A percentile compares a stretch with the other conserved stretches of the same genome.
Evolutionary conservation across 768 basidiomycete genomes (phyloP).

Genomic region (Lactarius trivialis): DNA sequence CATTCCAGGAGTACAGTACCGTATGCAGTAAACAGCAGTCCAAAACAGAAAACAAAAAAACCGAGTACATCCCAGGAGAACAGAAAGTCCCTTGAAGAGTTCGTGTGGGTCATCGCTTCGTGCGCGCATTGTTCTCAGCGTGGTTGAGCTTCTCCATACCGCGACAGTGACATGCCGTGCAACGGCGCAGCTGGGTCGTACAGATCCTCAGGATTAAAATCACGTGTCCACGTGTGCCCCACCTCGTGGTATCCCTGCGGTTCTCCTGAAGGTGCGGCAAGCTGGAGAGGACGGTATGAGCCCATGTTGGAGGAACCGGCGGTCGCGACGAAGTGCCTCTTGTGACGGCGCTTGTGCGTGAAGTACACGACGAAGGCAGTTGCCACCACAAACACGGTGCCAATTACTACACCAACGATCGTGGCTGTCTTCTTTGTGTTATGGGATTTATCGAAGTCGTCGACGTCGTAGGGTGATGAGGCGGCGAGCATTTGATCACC

Average conservation of each 20-base stretch:
- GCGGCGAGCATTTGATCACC: not conserved
- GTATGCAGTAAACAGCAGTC: not conserved
- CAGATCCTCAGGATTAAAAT: not conserved
- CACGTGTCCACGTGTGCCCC: not conserved
- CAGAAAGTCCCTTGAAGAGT: not conserved
- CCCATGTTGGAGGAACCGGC: not conserved
- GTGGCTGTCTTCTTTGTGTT: not conserved
- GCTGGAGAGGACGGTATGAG: constrained; percentile 9
- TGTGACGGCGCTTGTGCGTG: not conserved
- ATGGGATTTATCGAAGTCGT: not conserved
- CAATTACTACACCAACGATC: not conserved
- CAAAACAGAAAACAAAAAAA: not conserved
- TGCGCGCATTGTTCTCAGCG: too few relatives aligned
- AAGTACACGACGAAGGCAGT: not conserved
- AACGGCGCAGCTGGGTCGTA: not conserved
- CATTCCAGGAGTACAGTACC: not conserved
- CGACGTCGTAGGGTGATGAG: not conserved
- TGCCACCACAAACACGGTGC: not conserved
- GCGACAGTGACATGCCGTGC: not conserved
- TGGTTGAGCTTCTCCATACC: constrained; percentile 2
- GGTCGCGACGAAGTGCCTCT: not conserved
- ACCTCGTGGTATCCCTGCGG: constrained; percentile 3
- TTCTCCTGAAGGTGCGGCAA: constrained; percentile 14
- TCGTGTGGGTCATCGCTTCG: not conserved
- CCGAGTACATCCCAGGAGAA: not conserved